phyloP scores from a whole-genome alignment of 768 basidiomycete genomes.

The Boletus insuetus region DNA sequence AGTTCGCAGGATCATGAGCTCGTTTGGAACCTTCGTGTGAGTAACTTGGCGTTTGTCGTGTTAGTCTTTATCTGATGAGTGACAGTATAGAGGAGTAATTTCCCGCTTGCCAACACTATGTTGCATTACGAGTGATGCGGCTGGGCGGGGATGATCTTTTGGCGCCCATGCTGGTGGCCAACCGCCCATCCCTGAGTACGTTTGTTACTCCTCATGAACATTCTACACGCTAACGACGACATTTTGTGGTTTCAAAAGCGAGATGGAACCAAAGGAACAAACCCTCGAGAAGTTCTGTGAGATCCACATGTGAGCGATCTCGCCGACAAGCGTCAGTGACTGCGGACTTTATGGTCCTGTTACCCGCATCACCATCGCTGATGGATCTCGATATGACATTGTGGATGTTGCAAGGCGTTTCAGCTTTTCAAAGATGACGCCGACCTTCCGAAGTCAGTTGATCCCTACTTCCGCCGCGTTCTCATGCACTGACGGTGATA shows the following conservation, averaged over 20 bases:
- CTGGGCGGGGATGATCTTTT: too few relatives aligned
- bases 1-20: too few relatives aligned
- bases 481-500: not conserved
- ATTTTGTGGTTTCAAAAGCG: not conserved
- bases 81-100: too few relatives aligned
- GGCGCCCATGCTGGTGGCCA: too few relatives aligned
- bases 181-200: too few relatives aligned
- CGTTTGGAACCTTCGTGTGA: too few relatives aligned
- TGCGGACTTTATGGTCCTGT: not conserved
- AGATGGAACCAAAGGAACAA: not conserved
- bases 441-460: constrained; percentile 5
- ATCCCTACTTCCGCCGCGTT: not conserved
- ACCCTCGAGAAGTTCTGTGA: not conserved
- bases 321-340: constrained; percentile 3
- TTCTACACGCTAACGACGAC: too few relatives aligned
- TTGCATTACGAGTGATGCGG: too few relatives aligned
- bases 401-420: not conserved
- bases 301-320: constrained; percentile 8
- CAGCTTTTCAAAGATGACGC: not conserved
- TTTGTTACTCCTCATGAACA: too few relatives aligned
- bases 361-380: constrained; percentile 3
- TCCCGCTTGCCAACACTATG: too few relatives aligned
- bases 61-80: too few relatives aligned
- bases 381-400: not conserved
- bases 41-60: too few relatives aligned